Percentiles rank a stretch among this genome's conserved stretches.
phyloP scores from a whole-genome alignment of 2,329 filamentous ascomycete species.

The Chrysoporthe austroafricana region DNA sequence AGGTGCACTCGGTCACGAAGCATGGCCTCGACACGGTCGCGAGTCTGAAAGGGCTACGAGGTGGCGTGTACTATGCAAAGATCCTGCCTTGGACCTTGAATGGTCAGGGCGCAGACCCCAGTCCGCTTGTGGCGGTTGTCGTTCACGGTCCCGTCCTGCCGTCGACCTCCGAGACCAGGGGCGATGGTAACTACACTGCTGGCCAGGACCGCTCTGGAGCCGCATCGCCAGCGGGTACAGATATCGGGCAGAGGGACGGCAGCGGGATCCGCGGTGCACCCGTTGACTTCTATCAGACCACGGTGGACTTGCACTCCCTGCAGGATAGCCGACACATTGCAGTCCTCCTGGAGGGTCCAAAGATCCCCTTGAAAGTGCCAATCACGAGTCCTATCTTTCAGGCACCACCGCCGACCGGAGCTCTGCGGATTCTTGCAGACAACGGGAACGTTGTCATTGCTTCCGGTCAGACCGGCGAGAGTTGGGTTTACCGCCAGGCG shows the following conservation, averaged over 20 bases:
- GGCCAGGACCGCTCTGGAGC: slow-evolving; percentile 41
- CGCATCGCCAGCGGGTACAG: slow-evolving; percentile 48
- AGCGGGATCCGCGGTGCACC: slow-evolving; percentile 38
- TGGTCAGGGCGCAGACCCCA: slow-evolving; percentile 57
- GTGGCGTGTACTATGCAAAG: slow-evolving; percentile 81
- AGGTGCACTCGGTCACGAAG: slow-evolving; percentile 74
- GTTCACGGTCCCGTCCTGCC: slow-evolving; percentile 76
- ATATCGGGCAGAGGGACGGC: slow-evolving; percentile 32
- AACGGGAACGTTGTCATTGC: slow-evolving; percentile 73
- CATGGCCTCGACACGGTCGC: slow-evolving; percentile 72
- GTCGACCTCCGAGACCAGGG: slow-evolving; percentile 38
- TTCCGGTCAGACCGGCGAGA: slow-evolving; percentile 84
- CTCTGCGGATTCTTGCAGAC: slow-evolving; percentile 74
- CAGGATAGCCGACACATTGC: slow-evolving; percentile 72
- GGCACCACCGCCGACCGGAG: slow-evolving; percentile 71
- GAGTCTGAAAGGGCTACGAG: slow-evolving; percentile 75
- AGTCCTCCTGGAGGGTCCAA: slow-evolving; percentile 73
- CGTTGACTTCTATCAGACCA: slow-evolving; percentile 76
- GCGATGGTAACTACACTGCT: slow-evolving; percentile 39
- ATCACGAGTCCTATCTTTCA: slow-evolving; percentile 67
- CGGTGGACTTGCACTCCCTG: slow-evolving; percentile 86
- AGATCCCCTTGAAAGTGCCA: slow-evolving; percentile 61
- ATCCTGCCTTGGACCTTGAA: slow-evolving; percentile 71
- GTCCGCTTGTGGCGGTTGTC: slow-evolving; percentile 78
- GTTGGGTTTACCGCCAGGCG: slow-evolving; percentile 72